Evolutionary conservation across 768 basidiomycete genomes (phyloP).

Genomic region (Boletus insuetus): DNA sequence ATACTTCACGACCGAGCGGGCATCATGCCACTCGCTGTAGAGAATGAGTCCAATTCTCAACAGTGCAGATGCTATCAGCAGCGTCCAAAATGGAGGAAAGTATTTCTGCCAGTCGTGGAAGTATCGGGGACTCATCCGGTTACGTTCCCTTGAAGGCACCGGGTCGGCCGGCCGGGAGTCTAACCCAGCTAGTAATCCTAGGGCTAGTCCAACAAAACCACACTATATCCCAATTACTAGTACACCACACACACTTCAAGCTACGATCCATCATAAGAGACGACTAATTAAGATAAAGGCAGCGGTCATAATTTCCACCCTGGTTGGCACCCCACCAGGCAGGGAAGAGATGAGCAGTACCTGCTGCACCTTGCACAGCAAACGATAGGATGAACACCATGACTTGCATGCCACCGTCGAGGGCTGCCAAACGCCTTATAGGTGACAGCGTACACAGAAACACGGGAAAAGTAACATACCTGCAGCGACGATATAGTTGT

Average conservation of each 20-base stretch:
- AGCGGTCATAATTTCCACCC: slow-evolving; percentile 37
- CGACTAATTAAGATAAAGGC: slow-evolving; percentile 15
- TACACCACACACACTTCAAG: too few relatives aligned
- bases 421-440: slow-evolving; percentile 17
- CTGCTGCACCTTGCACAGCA: slow-evolving; percentile 50
- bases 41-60: slow-evolving; percentile 70
- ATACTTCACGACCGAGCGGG: slow-evolving; percentile 81
- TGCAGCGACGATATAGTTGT: slow-evolving; percentile 41
- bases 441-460: too few relatives aligned
- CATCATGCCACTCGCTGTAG: slow-evolving; percentile 91
- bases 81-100: slow-evolving; percentile 42
- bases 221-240: too few relatives aligned
- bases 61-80: slow-evolving; percentile 52
- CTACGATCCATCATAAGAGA: background rate
- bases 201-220: too few relatives aligned
- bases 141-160: too few relatives aligned
- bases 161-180: too few relatives aligned
- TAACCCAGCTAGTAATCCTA: too few relatives aligned
- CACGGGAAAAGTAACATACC: slow-evolving; percentile 23
- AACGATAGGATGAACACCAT: slow-evolving; percentile 54
- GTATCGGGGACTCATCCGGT: too few relatives aligned
- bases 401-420: slow-evolving; percentile 44
- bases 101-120: slow-evolving; percentile 8
- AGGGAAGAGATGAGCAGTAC: slow-evolving; percentile 49
- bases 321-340: slow-evolving; percentile 61